Evolutionary conservation across 164 flowering plant species (phyloP).

Genomic region (Vitis rotundifolia): DNA sequence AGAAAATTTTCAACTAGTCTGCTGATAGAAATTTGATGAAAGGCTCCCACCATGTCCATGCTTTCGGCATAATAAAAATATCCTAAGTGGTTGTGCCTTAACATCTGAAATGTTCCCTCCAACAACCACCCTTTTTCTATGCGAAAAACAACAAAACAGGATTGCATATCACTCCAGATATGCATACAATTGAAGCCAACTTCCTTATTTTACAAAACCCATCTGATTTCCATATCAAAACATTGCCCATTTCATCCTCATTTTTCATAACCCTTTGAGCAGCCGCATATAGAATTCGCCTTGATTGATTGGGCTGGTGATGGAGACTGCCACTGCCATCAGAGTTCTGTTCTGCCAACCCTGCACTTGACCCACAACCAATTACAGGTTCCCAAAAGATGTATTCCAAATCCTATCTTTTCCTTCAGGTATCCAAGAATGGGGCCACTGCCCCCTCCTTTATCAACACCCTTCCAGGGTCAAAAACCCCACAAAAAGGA

Average conservation of each 20-base stretch:
- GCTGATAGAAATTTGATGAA: no score
- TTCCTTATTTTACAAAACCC: neutral
- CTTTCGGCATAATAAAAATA: no score
- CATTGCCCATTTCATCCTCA: neutral
- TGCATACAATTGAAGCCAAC: neutral
- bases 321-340: slow-evolving; percentile 4
- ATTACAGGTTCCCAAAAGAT: neutral
- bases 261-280: no score
- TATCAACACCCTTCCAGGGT: no score
- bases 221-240: neutral
- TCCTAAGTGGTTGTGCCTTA: neutral
- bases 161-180: slow-evolving; percentile 1
- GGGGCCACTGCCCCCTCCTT: no score
- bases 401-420: neutral
- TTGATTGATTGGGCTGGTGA: neutral
- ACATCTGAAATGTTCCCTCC: slow-evolving; percentile 8
- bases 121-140: neutral
- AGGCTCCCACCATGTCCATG: no score
- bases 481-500: no score
- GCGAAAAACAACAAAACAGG: neutral
- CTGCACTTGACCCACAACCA: neutral
- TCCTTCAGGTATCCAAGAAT: no score
- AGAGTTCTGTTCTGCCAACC: neutral
- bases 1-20: no score
- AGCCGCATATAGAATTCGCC: no score